Percentiles rank a stretch among this genome's conserved stretches.
phyloP scores from a whole-genome alignment of 371 early-diverging fungal species.

The Rhizomucor pusillus region DNA sequence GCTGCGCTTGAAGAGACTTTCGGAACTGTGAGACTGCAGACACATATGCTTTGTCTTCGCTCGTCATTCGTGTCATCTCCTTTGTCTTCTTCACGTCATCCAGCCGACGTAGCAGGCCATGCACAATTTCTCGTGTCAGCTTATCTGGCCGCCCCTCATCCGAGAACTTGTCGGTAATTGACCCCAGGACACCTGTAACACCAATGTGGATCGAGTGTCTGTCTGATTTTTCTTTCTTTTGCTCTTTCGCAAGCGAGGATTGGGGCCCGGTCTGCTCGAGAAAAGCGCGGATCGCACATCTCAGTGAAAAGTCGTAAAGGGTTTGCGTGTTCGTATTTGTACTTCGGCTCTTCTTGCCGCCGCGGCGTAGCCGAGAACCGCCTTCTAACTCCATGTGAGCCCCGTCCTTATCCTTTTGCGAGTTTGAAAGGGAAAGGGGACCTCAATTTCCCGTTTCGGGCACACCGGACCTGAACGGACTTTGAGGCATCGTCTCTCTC shows the following conservation, averaged over 20 bases:
- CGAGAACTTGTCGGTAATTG: constrained; percentile 30
- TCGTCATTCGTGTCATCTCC: constrained; percentile 13
- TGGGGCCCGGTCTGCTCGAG: constrained; percentile 14
- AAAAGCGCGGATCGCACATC: constrained; percentile 32
- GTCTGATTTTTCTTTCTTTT: constrained; percentile 10
- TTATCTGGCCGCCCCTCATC: constrained; percentile 36
- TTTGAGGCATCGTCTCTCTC: no score
- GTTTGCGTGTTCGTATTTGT: constrained; percentile 18
- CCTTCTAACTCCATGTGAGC: no score
- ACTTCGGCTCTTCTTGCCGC: constrained; percentile 15
- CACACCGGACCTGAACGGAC: no score
- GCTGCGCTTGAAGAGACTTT: constrained; percentile 25
- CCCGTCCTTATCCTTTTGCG: no score
- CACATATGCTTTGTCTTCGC: constrained; percentile 24
- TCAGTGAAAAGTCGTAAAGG: constrained; percentile 26
- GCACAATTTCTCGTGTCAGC: constrained; percentile 38
- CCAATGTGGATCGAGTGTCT: constrained; percentile 15
- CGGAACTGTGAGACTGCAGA: constrained; percentile 21
- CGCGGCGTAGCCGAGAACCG: constrained; percentile 27
- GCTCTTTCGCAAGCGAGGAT: background rate
- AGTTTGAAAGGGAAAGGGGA: background rate
- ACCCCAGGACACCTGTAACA: constrained; percentile 21
- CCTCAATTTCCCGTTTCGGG: no score
- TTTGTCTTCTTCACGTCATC: constrained; percentile 33
- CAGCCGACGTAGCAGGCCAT: constrained; percentile 25